phyloP scores from a whole-genome alignment of 2,329 filamentous ascomycete species.

The Fusarium torulosum region DNA sequence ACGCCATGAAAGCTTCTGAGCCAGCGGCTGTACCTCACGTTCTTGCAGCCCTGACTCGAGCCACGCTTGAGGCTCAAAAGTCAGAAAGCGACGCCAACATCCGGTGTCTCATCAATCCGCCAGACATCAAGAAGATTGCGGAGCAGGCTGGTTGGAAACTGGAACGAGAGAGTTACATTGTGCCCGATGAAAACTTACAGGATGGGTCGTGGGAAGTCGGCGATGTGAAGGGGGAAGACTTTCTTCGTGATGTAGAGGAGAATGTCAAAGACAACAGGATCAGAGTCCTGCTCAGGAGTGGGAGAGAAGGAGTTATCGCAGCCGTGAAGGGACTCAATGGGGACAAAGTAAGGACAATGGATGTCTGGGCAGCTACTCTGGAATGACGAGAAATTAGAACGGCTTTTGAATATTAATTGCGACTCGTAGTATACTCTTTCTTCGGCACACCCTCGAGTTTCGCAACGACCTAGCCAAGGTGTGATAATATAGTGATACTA shows the following conservation, averaged over 20 bases:
- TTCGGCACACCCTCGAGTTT: too few relatives aligned
- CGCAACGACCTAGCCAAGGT: too few relatives aligned
- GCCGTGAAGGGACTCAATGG: background rate
- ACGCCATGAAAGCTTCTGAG: conserved; percentile 20
- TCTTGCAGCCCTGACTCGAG: conserved; percentile 4
- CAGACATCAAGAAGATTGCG: conserved; percentile 8
- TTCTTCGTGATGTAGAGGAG: background rate
- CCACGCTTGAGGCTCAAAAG: conserved; percentile 13
- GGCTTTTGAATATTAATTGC: background rate
- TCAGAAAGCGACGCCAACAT: conserved; percentile 9
- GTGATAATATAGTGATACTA: too few relatives aligned
- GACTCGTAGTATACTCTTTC: too few relatives aligned
- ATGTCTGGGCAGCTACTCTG: conserved; percentile 17
- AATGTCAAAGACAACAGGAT: background rate
- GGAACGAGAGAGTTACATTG: background rate
- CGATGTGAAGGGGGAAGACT: background rate
- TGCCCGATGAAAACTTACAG: background rate
- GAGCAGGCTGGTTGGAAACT: background rate
- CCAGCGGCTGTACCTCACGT: conserved; percentile 8
- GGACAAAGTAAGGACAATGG: conserved; percentile 3
- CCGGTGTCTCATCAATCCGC: conserved; percentile 5
- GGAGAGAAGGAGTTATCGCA: background rate
- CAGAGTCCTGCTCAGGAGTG: background rate
- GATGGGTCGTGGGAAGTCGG: conserved; percentile 19
- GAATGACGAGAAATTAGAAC: background rate